phyloP scores from a whole-genome alignment of 306 rosid genomes.

The Quercus variabilis region DNA sequence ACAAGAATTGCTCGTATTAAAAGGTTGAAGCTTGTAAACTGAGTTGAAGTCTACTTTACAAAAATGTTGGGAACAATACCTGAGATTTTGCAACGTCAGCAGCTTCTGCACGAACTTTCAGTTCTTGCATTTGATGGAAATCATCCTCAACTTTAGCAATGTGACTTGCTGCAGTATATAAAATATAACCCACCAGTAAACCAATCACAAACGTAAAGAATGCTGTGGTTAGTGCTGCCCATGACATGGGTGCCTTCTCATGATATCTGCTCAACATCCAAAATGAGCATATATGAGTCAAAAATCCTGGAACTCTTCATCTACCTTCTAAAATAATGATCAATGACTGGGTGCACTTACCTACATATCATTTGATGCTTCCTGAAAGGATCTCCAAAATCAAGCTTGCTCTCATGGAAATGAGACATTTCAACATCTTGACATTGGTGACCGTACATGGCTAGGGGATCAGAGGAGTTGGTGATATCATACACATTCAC shows the following conservation, averaged over 20 bases:
- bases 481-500: constrained; percentile 90
- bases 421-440: constrained; percentile 81
- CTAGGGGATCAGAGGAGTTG: constrained; percentile 62
- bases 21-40: constrained; percentile 17
- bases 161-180: constrained; percentile 88
- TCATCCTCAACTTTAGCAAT: constrained; percentile 96
- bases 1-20: constrained; percentile 10
- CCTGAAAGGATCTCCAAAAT: constrained; percentile 94
- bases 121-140: constrained; percentile 64
- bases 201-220: constrained; percentile 76
- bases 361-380: constrained; percentile 94
- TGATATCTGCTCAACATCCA: constrained; percentile 70
- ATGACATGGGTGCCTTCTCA: constrained; percentile 76
- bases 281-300: constrained; percentile 23
- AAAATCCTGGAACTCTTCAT: background rate
- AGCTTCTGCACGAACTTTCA: constrained; percentile 86
- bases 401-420: constrained; percentile 79
- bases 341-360: constrained; percentile 41
- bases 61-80: constrained; percentile 43
- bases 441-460: constrained; percentile 86
- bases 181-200: constrained; percentile 76
- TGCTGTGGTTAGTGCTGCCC: constrained; percentile 68
- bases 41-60: constrained; percentile 7
- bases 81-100: constrained; percentile 97
- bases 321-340: background rate